Percentiles rank a stretch among this genome's conserved stretches.
phyloP scores from a whole-genome alignment of 306 rosid species.

The Ammopiptanthus mongolicus region DNA sequence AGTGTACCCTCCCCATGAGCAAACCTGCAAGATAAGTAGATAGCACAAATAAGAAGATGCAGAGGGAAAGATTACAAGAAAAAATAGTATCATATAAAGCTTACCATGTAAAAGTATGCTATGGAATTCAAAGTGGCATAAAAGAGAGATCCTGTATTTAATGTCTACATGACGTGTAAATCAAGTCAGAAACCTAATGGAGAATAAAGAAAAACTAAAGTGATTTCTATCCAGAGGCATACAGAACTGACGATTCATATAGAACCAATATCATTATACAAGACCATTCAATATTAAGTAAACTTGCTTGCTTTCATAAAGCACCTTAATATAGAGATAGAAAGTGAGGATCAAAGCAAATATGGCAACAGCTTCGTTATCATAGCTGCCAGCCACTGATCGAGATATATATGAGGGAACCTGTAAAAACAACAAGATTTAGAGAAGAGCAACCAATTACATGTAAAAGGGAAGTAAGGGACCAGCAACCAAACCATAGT shows the following conservation, averaged over 20 bases:
- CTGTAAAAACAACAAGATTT: conserved; percentile 37
- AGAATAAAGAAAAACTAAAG: conserved; percentile 6
- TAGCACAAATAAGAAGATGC: conserved; percentile 14
- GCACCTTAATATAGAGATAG: conserved; percentile 95
- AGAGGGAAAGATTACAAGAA: conserved; percentile 13
- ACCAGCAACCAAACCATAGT: not conserved
- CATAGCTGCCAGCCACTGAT: conserved; percentile 99
- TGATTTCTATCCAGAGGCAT: not conserved
- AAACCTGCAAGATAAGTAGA: conserved; percentile 58
- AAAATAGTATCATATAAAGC: conserved; percentile 14
- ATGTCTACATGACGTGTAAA: conserved; percentile 52
- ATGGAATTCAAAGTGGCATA: conserved; percentile 92
- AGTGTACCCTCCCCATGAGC: conserved; percentile 99
- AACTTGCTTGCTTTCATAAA: not conserved
- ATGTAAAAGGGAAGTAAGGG: conserved; percentile 1
- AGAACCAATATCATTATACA: not conserved
- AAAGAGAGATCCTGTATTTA: conserved; percentile 97
- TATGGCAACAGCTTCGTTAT: conserved; percentile 99
- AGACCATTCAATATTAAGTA: not conserved
- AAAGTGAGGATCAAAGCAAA: conserved; percentile 96
- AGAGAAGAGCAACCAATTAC: not conserved
- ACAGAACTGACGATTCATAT: conserved; percentile 1
- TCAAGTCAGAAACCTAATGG: conserved; percentile 32
- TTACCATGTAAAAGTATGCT: conserved; percentile 98
- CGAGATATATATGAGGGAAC: conserved; percentile 98